Evolutionary conservation across 2,329 filamentous ascomycete species (phyloP), one percentile per base, ranked within the genome.

Genomic region (Apiospora marii): DNA sequence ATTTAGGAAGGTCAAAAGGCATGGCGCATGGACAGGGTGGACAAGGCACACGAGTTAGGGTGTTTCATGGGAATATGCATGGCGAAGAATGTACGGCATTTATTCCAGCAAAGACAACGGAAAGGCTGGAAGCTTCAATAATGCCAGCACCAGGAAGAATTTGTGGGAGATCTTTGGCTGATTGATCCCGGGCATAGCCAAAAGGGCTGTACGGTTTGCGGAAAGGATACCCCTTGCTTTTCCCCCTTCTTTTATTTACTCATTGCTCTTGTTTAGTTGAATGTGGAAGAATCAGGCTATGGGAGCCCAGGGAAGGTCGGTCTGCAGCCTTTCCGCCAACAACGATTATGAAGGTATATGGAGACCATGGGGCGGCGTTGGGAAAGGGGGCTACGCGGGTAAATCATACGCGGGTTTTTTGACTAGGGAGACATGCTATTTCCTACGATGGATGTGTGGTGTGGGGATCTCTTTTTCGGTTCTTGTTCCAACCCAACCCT

Each of bases 141-240:
- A 14, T 30, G 48, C 12, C 41, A 69, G 67, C 43, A 27, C n/a
- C 41, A n/a, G 67, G 30, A 16, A 46, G 41, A 46, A 48, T 19
- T 30, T 30, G 46, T 30, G 14, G 30, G 43, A 27, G 67, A 68
- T 48, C 30, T 46, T 19, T 48, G n/a, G 43, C 27, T 27, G 27
- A 16, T 68, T 68, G 41, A 16, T 46, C 46, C 41, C 67, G 46
- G 46, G 68, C 24, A 58, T 8, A 37, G 48, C 43, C 68, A 70
- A 37, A 49, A 51, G 46, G 43, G 46, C 37, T 49, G 43, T 27
- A 41, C 68, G 49, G 46, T 70, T 41, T 49, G 46, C 46, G 46
- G 68, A 70, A 51, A 70, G 68, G 68, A 70, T 70, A 70, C 68
- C 68, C 68, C 24, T 70, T 70, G 43, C 22, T 41, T 53, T 53